phyloP scores from a whole-genome alignment of 2,329 filamentous ascomycete species.

The Colletotrichum lentis region DNA sequence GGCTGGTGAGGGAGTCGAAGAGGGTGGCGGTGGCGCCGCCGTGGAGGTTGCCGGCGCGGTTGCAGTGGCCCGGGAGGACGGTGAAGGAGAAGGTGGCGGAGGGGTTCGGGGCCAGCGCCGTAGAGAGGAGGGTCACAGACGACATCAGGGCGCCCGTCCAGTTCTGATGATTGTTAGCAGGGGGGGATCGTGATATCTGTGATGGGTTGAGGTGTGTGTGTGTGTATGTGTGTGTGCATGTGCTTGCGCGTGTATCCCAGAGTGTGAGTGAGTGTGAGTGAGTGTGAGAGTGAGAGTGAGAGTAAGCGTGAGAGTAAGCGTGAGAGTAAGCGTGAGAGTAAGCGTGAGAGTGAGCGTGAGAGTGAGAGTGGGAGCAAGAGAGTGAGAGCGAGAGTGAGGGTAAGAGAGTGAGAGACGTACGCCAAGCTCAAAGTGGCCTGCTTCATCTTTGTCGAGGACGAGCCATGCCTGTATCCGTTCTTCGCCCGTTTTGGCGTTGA shows the following conservation, averaged over 20 bases:
- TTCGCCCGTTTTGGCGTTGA: slow-evolving; percentile 37
- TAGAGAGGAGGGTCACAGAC: slow-evolving; percentile 52
- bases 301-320: too few species aligned
- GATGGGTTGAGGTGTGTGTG: not conserved
- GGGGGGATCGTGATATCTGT: not conserved
- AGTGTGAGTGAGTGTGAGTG: not conserved
- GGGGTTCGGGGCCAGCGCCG: slow-evolving; percentile 50
- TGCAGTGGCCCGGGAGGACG: slow-evolving; percentile 61
- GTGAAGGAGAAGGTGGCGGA: slow-evolving; percentile 57
- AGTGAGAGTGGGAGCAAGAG: not conserved
- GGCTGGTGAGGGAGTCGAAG: slow-evolving; percentile 71
- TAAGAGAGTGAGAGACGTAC: slow-evolving; percentile 40
- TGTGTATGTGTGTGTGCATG: too few species aligned
- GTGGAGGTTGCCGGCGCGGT: slow-evolving; percentile 64
- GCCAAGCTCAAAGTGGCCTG: slow-evolving; percentile 45
- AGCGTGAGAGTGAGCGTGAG: not conserved
- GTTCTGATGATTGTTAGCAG: slow-evolving; percentile 46
- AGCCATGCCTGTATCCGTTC: slow-evolving; percentile 48
- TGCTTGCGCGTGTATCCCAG: not conserved
- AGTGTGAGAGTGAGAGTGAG: not conserved
- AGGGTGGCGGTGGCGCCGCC: slow-evolving; percentile 71
- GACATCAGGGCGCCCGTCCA: slow-evolving; percentile 56
- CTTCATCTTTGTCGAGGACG: slow-evolving; percentile 42
- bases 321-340: too few species aligned
- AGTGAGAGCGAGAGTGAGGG: not conserved